Percentiles rank a stretch among this genome's conserved stretches.
Evolutionary conservation across 305 asterid species (phyloP).

Genomic region (Fraxinus baroniana): DNA sequence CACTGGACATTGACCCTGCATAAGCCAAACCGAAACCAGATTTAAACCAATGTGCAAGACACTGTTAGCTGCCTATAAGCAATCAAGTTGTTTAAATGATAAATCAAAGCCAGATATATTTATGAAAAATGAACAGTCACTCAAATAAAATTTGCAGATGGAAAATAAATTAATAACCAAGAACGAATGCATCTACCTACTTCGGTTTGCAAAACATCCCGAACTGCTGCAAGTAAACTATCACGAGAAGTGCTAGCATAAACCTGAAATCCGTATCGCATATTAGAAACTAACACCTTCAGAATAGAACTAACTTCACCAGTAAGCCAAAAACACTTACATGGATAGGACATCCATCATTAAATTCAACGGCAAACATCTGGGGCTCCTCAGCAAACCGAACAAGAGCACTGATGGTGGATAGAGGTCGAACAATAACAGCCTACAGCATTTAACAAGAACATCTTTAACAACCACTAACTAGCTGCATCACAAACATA

Average conservation of each 20-base stretch:
- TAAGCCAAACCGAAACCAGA: slow-evolving; percentile 31
- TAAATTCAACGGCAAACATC: slow-evolving; percentile 96
- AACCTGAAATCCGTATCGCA: slow-evolving; percentile 57
- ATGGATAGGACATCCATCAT: slow-evolving; percentile 96
- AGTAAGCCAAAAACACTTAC: slow-evolving; percentile 48
- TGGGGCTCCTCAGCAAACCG: slow-evolving; percentile 99
- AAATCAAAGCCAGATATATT: slow-evolving; percentile 4
- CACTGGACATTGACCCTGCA: slow-evolving; percentile 92
- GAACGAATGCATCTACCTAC: slow-evolving; percentile 59
- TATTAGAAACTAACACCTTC: slow-evolving; percentile 21
- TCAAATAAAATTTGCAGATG: slow-evolving; percentile 12
- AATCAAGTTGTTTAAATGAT: slow-evolving; percentile 16
- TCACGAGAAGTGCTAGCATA: slow-evolving; percentile 99
- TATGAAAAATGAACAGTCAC: slow-evolving; percentile 7
- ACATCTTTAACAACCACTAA: slow-evolving; percentile 17
- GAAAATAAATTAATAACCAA: slow-evolving; percentile 27
- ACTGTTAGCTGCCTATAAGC: slow-evolving; percentile 1
- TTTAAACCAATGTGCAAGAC: slow-evolving; percentile 5
- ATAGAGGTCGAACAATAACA: slow-evolving; percentile 86
- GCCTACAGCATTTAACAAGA: slow-evolving; percentile 63
- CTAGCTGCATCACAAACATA: slow-evolving; percentile 8
- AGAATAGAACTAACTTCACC: slow-evolving; percentile 22
- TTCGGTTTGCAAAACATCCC: slow-evolving; percentile 91
- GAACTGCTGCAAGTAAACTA: slow-evolving; percentile 93
- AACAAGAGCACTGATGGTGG: slow-evolving; percentile 93